Base-by-base conservation (phyloP, 768 basidiomycete genomes). In the Boletus eberwhitei region DNA sequence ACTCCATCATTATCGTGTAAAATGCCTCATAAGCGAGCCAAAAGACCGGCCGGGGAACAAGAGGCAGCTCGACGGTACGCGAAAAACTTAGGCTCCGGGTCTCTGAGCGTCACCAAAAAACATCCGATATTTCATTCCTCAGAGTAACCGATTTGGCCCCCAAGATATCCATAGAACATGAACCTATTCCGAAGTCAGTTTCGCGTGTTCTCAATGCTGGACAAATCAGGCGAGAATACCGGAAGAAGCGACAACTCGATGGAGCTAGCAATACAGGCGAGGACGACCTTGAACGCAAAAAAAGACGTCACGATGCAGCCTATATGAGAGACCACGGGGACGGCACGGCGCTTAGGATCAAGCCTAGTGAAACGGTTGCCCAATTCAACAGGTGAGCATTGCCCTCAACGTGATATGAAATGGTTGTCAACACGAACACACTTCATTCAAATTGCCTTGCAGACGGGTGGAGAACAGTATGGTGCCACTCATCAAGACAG, bases 391-490 rank as follows among this genome's bases (percentile, higher is more conserved):
- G 82, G 89, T 89, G 60, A 48, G 81, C 68, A 55, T 46, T 44
- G 31, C 42, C 53, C 34, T 37, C 44, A 42, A 29, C 29, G 47
- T 46, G 51, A 59, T 53, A 55, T 62, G 45, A 60, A 52, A 38
- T 35, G 42, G 45, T 58, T 40, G 53, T 50, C 47, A 48, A 57
- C 50, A 52, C 37, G 48, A 41, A 45, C 52, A 14, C 37, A 21
- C 24, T 26, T 55, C 40, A 42, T n/a, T 32, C 31, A 12, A 32
- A 32, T 32, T 41, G 53, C 44, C 51, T 34, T 44, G 3, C 50
- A 90, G 89, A 68, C 80, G 90, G 38, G 87, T 92, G 3, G 90
- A 92, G 66, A 79, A 80, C 48, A 79, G 80, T 59, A 83, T 91
- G 79, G 77, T 85, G 19, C 83, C 84, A 2, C 67, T 83, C 8